These are phyloP conservation scores for Nephromyces sp. DNA, from an alignment of 169 alveolate species.

Conservation along the genomic window DNA sequence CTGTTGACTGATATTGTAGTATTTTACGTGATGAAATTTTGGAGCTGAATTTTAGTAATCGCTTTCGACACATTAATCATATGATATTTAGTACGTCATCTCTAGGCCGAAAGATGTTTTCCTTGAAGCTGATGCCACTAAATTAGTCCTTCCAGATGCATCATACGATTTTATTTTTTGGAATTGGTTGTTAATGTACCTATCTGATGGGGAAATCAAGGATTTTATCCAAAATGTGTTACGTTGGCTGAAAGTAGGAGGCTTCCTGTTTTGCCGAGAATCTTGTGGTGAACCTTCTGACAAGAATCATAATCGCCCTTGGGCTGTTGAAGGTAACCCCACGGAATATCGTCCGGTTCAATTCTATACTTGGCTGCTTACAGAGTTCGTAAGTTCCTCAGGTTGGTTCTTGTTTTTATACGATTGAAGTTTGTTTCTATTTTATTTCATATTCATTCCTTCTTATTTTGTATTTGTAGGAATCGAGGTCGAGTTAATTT, in stretches of 20 bases:
- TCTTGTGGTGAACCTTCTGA: slow-evolving; percentile 20
- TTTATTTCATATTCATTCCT: too few relatives aligned
- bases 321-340: slow-evolving; percentile 21
- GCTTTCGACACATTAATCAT: not conserved
- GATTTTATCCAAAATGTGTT: not conserved
- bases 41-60: too few relatives aligned
- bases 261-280: slow-evolving; percentile 7
- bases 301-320: not conserved
- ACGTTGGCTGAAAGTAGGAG: not conserved
- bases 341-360: slow-evolving; percentile 4
- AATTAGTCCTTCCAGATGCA: not conserved
- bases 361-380: not conserved
- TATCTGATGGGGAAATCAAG: slow-evolving; percentile 10
- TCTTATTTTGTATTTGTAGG: too few relatives aligned
- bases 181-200: slow-evolving; percentile 24
- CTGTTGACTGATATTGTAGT: not conserved
- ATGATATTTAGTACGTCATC: not conserved
- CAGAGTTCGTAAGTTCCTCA: too few relatives aligned
- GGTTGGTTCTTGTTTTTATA: too few relatives aligned
- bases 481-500: too few relatives aligned
- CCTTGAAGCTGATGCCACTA: not conserved
- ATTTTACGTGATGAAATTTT: not conserved
- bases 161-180: slow-evolving; percentile 1
- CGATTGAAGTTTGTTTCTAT: too few relatives aligned
- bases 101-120: not conserved